Evolutionary conservation across 768 basidiomycete genomes (phyloP).

Genomic region (Nidularia sp.): DNA sequence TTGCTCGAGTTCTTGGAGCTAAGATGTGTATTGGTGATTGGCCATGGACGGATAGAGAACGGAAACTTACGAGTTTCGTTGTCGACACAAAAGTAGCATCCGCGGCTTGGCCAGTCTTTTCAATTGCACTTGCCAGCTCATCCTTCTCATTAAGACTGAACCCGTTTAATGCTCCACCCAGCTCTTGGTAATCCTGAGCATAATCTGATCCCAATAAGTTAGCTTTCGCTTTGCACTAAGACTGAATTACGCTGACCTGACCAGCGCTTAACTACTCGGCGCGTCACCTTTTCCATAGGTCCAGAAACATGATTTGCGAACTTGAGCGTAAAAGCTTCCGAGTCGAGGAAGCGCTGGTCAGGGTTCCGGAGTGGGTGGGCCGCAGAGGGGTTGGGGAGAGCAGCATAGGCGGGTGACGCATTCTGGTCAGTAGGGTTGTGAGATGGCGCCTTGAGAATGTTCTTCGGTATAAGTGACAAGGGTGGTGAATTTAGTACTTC

Average conservation of each 20-base stretch:
- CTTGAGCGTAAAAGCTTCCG: conserved; percentile 93
- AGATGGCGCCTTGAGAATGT: conserved; percentile 91
- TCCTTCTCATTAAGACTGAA: conserved; percentile 86
- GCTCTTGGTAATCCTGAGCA: conserved; percentile 83
- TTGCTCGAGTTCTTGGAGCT: conserved; percentile 94
- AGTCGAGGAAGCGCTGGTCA: conserved; percentile 94
- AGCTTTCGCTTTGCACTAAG: conserved; percentile 2
- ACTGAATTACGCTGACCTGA: conserved; percentile 51
- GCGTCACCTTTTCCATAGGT: conserved; percentile 94
- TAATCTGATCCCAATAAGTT: conserved; percentile 43
- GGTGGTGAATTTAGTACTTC: conserved; percentile 95
- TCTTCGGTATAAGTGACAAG: conserved; percentile 88
- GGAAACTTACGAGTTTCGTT: conserved; percentile 66
- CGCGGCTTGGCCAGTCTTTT: conserved; percentile 95
- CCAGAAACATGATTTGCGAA: conserved; percentile 90
- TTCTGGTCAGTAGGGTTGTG: conserved; percentile 87
- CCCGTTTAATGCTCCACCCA: conserved; percentile 89
- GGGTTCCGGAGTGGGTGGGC: conserved; percentile 87
- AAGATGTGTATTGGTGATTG: conserved; percentile 6
- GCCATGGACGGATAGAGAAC: neutral
- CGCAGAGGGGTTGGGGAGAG: conserved; percentile 85
- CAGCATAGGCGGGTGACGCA: conserved; percentile 70
- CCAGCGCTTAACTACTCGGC: conserved; percentile 92
- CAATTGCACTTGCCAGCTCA: conserved; percentile 75
- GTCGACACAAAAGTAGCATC: conserved; percentile 94